Conservation (phyloP, 2,329 filamentous ascomycete species). For the Colletotrichum melonis region DNA sequence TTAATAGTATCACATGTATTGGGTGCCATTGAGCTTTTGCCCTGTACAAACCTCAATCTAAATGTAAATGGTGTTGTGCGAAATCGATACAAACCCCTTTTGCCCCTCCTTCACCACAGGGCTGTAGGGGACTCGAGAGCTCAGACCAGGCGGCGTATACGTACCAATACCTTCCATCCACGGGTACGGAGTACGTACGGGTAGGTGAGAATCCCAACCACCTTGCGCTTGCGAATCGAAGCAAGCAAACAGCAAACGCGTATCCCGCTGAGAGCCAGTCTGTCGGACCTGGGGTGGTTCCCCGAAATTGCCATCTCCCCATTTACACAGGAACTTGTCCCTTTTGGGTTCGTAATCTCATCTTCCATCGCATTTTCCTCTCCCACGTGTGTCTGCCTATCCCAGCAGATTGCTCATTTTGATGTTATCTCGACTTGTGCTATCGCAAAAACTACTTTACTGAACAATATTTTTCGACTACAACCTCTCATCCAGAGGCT, state of each 20-base stretch:
- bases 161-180: not conserved
- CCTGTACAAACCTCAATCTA: not conserved
- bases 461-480: not conserved
- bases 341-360: slow-evolving; percentile 17
- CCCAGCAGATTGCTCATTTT: not conserved
- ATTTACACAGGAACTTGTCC: slow-evolving; percentile 17
- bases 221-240: slow-evolving; percentile 2
- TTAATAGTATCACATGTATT: not conserved
- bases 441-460: not conserved
- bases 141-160: slow-evolving; percentile 3
- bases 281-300: slow-evolving; percentile 1
- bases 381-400: slow-evolving; percentile 16
- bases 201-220: slow-evolving; percentile 10
- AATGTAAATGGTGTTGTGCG: not conserved
- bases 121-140: slow-evolving; percentile 20
- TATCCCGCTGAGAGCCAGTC: slow-evolving; percentile 7
- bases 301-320: slow-evolving; percentile 16
- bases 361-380: not conserved
- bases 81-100: not conserved
- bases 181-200: no score
- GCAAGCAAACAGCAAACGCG: slow-evolving; percentile 5
- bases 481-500: not conserved
- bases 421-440: slow-evolving; percentile 17
- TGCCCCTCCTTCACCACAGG: slow-evolving; percentile 26
- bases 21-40: not conserved